Conservation (phyloP, 305 asterid genomes). For the Fraxinus angustifolia region DNA sequence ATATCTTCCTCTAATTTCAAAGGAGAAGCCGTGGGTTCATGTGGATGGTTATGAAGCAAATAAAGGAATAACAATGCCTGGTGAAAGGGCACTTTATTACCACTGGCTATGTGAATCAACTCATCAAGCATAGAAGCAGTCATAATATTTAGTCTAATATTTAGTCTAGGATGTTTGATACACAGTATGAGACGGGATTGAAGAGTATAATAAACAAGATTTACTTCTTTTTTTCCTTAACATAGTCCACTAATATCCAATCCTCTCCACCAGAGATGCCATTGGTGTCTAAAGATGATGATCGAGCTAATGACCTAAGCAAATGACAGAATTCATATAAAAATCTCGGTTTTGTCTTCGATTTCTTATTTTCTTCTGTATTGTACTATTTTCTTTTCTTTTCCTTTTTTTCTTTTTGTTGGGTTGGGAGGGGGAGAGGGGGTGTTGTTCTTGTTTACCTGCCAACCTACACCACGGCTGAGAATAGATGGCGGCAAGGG, state of each 20-base stretch:
- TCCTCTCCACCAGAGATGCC: not conserved
- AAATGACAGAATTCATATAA: not conserved
- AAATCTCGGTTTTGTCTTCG: not conserved
- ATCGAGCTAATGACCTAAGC: not conserved
- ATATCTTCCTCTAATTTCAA: not conserved
- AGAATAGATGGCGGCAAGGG: conserved; percentile 58
- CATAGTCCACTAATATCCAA: not conserved
- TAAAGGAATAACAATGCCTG: not conserved
- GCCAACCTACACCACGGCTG: conserved; percentile 69
- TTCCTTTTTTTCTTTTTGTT: not conserved
- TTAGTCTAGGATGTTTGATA: not conserved
- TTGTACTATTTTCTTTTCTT: not conserved
- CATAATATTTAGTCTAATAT: not conserved
- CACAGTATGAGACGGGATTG: not conserved
- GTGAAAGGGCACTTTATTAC: not conserved
- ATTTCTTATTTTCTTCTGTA: not conserved
- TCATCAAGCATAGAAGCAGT: not conserved
- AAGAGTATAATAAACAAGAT: not conserved
- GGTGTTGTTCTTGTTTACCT: conserved; percentile 29
- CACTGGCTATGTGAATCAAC: not conserved
- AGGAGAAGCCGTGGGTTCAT: not conserved
- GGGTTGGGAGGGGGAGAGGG: not conserved
- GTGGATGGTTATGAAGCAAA: not conserved
- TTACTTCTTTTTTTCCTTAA: not conserved
- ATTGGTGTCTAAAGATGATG: not conserved